phyloP scores from a whole-genome alignment of 2,329 filamentous ascomycete species.

The Penicillium sp. region DNA sequence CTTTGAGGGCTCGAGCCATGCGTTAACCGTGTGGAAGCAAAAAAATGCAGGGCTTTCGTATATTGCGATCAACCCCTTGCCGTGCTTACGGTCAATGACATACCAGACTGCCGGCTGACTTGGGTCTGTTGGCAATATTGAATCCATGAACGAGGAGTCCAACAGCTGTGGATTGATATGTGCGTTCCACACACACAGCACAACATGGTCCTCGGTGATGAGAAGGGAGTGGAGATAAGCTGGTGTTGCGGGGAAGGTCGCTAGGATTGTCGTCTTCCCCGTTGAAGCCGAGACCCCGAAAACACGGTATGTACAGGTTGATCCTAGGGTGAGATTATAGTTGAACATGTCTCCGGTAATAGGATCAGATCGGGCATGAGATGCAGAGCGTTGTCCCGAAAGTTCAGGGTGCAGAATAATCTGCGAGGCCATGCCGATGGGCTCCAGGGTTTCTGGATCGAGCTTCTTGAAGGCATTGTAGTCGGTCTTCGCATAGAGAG shows the following conservation, averaged over 20 bases:
- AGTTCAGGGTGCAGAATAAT: slow-evolving; percentile 57
- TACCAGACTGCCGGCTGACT: slow-evolving; percentile 58
- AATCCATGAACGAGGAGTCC: slow-evolving; percentile 46
- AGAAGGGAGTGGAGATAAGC: slow-evolving; percentile 81
- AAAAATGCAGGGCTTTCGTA: slow-evolving; percentile 63
- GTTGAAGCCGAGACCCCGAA: slow-evolving; percentile 57
- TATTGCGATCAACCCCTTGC: slow-evolving; percentile 57
- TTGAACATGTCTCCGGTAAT: slow-evolving; percentile 69
- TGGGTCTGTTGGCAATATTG: slow-evolving; percentile 56
- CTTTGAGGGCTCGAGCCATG: slow-evolving; percentile 54
- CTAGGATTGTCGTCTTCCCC: slow-evolving; percentile 61
- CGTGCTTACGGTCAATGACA: slow-evolving; percentile 58
- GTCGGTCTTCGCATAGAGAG: slow-evolving; percentile 55
- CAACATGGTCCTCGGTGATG: slow-evolving; percentile 59
- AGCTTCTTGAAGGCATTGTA: slow-evolving; percentile 51
- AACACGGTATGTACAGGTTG: slow-evolving; percentile 54
- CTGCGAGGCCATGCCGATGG: slow-evolving; percentile 57
- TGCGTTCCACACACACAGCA: slow-evolving; percentile 64
- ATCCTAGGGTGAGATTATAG: slow-evolving; percentile 63
- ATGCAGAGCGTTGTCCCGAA: slow-evolving; percentile 57
- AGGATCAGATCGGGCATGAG: slow-evolving; percentile 65
- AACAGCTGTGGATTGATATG: slow-evolving; percentile 46
- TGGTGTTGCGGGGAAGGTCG: slow-evolving; percentile 50
- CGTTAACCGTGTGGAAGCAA: slow-evolving; percentile 71
- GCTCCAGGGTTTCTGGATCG: slow-evolving; percentile 63